These are phyloP conservation scores for Dillenia suffruticosa DNA, from an alignment of 164 flowering plant species.

Conservation along the genomic window DNA sequence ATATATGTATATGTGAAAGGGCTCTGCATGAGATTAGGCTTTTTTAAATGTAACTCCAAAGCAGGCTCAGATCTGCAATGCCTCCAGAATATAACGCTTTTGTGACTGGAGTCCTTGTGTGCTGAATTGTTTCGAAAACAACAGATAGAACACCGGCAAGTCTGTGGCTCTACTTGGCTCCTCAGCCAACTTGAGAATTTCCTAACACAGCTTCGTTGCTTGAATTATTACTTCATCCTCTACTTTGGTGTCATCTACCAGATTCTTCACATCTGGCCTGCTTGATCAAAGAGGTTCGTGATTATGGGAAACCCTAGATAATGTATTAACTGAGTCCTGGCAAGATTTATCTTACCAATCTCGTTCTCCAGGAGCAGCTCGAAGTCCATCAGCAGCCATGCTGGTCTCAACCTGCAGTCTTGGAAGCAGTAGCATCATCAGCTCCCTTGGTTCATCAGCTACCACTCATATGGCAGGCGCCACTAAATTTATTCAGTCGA, in stretches of 20 bases:
- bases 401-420: slow-evolving; percentile 60
- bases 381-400: slow-evolving; percentile 91
- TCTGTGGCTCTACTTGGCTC: slow-evolving; percentile 95
- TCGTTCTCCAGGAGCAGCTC: slow-evolving; percentile 79
- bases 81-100: slow-evolving; percentile 87
- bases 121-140: slow-evolving; percentile 47
- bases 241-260: slow-evolving; percentile 69
- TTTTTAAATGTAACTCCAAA: slow-evolving; percentile 53
- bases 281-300: not conserved
- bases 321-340: not conserved
- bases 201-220: slow-evolving; percentile 82
- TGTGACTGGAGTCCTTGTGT: slow-evolving; percentile 52
- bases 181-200: slow-evolving; percentile 76
- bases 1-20: too few species aligned
- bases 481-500: slow-evolving; percentile 92
- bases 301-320: not conserved
- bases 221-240: slow-evolving; percentile 71
- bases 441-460: slow-evolving; percentile 96
- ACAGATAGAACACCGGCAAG: slow-evolving; percentile 81
- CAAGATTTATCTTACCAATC: slow-evolving; percentile 57
- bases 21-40: not conserved
- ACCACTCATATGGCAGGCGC: slow-evolving; percentile 72
- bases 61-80: slow-evolving; percentile 70
- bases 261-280: slow-evolving; percentile 89
- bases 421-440: slow-evolving; percentile 89